phyloP scores from a whole-genome alignment of 768 basidiomycete species.

The Mrakia blollopis region DNA sequence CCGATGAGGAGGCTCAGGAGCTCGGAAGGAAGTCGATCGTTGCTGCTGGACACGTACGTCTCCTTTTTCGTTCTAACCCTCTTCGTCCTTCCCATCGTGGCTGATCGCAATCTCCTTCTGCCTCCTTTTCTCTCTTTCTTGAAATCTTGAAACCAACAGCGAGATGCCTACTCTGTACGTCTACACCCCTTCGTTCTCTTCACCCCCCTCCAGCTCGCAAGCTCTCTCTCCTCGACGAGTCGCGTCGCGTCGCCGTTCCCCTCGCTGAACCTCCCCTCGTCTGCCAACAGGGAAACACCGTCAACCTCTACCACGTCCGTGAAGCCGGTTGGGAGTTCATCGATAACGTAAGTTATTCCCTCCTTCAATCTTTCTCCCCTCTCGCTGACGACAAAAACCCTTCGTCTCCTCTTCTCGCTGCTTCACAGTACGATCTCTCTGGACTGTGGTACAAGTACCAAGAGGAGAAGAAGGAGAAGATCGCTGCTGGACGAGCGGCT shows the following conservation, averaged over 20 bases:
- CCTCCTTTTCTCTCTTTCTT: not conserved
- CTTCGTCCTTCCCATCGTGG: not conserved
- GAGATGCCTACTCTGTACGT: conserved; percentile 69
- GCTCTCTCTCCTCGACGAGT: not conserved
- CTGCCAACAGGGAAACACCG: conserved; percentile 62
- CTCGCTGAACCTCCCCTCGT: not conserved
- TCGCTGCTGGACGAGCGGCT: conserved; percentile 14
- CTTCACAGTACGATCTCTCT: conserved; percentile 65
- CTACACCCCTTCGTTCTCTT: not conserved
- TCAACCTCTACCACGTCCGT: conserved; percentile 93
- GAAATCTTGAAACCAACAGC: not conserved
- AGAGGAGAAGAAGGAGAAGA: conserved; percentile 41
- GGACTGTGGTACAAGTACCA: conserved; percentile 77
- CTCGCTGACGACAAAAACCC: not conserved
- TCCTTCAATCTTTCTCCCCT: not conserved
- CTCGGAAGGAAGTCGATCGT: conserved; percentile 89
- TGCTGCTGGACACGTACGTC: conserved; percentile 79
- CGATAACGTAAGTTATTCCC: conserved; percentile 53
- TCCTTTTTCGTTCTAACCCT: conserved; percentile 27
- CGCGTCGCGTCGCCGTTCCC: not conserved
- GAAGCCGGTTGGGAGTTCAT: conserved; percentile 95
- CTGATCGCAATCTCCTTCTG: not conserved
- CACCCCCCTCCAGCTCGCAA: too few relatives aligned
- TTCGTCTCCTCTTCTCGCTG: not conserved
- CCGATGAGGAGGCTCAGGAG: conserved; percentile 89